phyloP scores from a whole-genome alignment of 2,329 filamentous ascomycete genomes.

The Acephala macrosclerotiorum region DNA sequence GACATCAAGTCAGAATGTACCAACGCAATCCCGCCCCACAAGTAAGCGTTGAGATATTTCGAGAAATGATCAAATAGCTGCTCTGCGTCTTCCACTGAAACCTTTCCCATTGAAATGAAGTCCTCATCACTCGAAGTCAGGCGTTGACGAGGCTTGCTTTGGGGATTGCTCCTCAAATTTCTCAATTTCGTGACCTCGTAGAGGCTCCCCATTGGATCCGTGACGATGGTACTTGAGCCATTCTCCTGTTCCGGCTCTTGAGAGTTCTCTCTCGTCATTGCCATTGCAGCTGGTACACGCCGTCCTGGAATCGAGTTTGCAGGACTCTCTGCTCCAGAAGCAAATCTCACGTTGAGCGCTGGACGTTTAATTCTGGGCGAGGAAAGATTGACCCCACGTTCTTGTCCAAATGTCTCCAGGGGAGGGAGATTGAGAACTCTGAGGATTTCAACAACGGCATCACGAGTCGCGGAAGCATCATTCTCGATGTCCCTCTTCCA shows the following conservation, averaged over 20 bases:
- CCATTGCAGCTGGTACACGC: slow-evolving; percentile 46
- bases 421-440: slow-evolving; percentile 51
- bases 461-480: slow-evolving; percentile 50
- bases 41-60: slow-evolving; percentile 56
- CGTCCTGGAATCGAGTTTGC: slow-evolving; percentile 6
- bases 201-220: slow-evolving; percentile 57
- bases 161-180: slow-evolving; percentile 47
- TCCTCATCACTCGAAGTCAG: slow-evolving; percentile 49
- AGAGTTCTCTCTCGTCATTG: slow-evolving; percentile 54
- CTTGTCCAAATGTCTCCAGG: slow-evolving; percentile 45
- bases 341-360: slow-evolving; percentile 5
- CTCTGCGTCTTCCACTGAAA: slow-evolving; percentile 55
- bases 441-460: slow-evolving; percentile 54
- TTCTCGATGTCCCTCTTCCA: slow-evolving; percentile 53
- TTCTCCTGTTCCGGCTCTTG: slow-evolving; percentile 38
- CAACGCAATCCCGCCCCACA: slow-evolving; percentile 59
- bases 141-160: slow-evolving; percentile 44
- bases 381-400: neutral
- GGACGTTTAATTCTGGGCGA: neutral
- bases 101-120: slow-evolving; percentile 56
- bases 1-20: slow-evolving; percentile 56
- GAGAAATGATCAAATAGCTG: slow-evolving; percentile 56
- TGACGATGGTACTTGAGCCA: slow-evolving; percentile 37
- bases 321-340: slow-evolving; percentile 18
- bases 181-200: slow-evolving; percentile 61